A percentile compares a stretch with the other conserved stretches of the same genome.
These are phyloP conservation scores for Trichophyton schoenleinii DNA, from an alignment of 2,329 filamentous ascomycete species.

Conservation along the genomic window DNA sequence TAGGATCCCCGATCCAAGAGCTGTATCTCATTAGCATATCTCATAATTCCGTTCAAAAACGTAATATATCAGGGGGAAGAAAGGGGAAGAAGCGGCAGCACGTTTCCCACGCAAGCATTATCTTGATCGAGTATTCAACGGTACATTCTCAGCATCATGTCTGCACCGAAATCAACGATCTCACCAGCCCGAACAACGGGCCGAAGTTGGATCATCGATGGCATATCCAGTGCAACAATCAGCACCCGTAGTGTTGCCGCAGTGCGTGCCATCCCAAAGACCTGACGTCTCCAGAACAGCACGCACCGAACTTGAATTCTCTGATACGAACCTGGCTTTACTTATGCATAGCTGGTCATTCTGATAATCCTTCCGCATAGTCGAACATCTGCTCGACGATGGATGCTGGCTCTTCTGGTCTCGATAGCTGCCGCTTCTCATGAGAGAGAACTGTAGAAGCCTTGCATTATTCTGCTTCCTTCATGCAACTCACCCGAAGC, in stretches of 20 bases:
- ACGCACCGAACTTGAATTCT: slow-evolving; percentile 16
- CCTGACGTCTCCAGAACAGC: slow-evolving; percentile 8
- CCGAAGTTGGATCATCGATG: slow-evolving; percentile 41
- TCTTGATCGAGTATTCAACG: slow-evolving; percentile 93
- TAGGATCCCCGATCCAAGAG: slow-evolving; percentile 69
- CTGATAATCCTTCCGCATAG: background rate
- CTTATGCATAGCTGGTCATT: slow-evolving; percentile 10
- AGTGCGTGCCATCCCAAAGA: slow-evolving; percentile 12
- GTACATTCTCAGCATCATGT: slow-evolving; percentile 83
- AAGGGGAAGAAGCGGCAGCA: slow-evolving; percentile 64
- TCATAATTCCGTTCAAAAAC: slow-evolving; percentile 10
- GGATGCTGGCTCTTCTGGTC: background rate
- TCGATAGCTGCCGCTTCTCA: slow-evolving; percentile 49
- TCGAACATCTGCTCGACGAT: background rate
- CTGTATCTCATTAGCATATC: slow-evolving; percentile 40
- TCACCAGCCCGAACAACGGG: slow-evolving; percentile 15
- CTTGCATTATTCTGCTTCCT: slow-evolving; percentile 23
- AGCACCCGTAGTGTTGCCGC: slow-evolving; percentile 73
- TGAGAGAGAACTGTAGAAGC: slow-evolving; percentile 12
- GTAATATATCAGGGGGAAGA: slow-evolving; percentile 19
- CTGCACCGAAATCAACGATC: slow-evolving; percentile 17
- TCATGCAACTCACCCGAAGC: slow-evolving; percentile 66
- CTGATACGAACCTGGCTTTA: slow-evolving; percentile 16
- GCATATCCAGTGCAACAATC: slow-evolving; percentile 36
- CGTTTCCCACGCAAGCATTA: slow-evolving; percentile 98